These are phyloP conservation scores for Colletotrichum neosansevieriae DNA, from an alignment of 2,329 filamentous ascomycete species.

Conservation along the genomic window DNA sequence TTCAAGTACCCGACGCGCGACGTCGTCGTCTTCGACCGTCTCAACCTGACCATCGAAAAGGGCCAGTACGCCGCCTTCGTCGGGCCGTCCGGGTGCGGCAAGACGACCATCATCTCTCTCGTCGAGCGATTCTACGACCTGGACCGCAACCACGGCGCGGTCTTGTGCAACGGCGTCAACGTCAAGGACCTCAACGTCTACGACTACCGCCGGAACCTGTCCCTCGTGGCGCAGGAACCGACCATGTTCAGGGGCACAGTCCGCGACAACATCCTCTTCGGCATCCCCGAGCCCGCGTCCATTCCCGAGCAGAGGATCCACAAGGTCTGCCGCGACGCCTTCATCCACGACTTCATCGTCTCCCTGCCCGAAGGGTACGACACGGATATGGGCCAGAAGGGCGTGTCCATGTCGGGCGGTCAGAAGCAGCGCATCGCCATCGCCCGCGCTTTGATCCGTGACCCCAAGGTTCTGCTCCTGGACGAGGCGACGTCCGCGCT, in stretches of 20 bases:
- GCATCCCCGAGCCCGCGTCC: slow-evolving; percentile 55
- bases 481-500: slow-evolving; percentile 70
- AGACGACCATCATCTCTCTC: slow-evolving; percentile 65
- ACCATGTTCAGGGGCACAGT: slow-evolving; percentile 63
- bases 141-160: slow-evolving; percentile 55
- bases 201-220: slow-evolving; percentile 57
- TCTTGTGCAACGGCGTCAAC: slow-evolving; percentile 51
- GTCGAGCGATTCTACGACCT: slow-evolving; percentile 68
- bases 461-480: slow-evolving; percentile 63
- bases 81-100: slow-evolving; percentile 60
- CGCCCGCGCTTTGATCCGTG: slow-evolving; percentile 65
- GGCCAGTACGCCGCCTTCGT: slow-evolving; percentile 61
- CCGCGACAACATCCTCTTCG: slow-evolving; percentile 59
- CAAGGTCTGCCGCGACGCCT: slow-evolving; percentile 53
- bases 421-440: slow-evolving; percentile 69
- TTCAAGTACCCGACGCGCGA: slow-evolving; percentile 45
- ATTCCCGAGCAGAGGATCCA: slow-evolving; percentile 44
- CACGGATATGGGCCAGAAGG: slow-evolving; percentile 64
- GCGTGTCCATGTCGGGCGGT: slow-evolving; percentile 67
- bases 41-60: slow-evolving; percentile 47
- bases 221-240: slow-evolving; percentile 65
- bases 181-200: slow-evolving; percentile 54
- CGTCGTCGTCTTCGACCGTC: slow-evolving; percentile 42
- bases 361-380: slow-evolving; percentile 64
- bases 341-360: slow-evolving; percentile 68